A percentile compares a stretch with the other conserved stretches of the same genome.
Conservation (phyloP, 208 protist species). For the Endotrypanum monterogeii region DNA sequence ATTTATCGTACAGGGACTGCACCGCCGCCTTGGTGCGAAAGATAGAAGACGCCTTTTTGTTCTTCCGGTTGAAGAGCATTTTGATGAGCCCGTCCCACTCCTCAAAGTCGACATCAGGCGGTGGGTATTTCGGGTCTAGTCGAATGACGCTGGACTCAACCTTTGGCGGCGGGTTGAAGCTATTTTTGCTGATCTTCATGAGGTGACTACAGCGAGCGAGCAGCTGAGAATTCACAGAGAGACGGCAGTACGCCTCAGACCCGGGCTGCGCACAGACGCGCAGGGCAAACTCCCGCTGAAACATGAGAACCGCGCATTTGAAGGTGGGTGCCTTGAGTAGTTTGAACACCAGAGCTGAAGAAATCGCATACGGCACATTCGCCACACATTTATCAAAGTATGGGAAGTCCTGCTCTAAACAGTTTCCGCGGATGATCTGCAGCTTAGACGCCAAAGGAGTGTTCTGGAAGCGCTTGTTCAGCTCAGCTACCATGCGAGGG, state of each 20-base stretch:
- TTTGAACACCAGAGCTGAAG: slow-evolving; percentile 99
- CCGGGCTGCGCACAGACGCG: slow-evolving; percentile 98
- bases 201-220: slow-evolving; percentile 97
- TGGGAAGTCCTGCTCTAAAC: slow-evolving; percentile 98
- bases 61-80: slow-evolving; percentile 99
- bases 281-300: slow-evolving; percentile 99
- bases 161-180: slow-evolving; percentile 99
- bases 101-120: slow-evolving; percentile 97
- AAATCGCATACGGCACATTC: slow-evolving; percentile 99
- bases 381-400: slow-evolving; percentile 99
- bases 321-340: slow-evolving; percentile 95
- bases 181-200: slow-evolving; percentile 99
- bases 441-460: slow-evolving; percentile 92
- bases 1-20: slow-evolving; percentile 76
- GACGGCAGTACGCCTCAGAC: slow-evolving; percentile 97
- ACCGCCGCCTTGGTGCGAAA: slow-evolving; percentile 93
- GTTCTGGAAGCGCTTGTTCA: slow-evolving; percentile 98
- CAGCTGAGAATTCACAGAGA: slow-evolving; percentile 99
- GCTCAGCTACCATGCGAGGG: slow-evolving; percentile 99
- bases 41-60: slow-evolving; percentile 98
- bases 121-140: slow-evolving; percentile 97
- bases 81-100: slow-evolving; percentile 99
- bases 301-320: slow-evolving; percentile 99
- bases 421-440: slow-evolving; percentile 98
- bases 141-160: slow-evolving; percentile 99